phyloP scores from a whole-genome alignment of 2,329 filamentous ascomycete genomes.

The Sphaerulina musiva region DNA sequence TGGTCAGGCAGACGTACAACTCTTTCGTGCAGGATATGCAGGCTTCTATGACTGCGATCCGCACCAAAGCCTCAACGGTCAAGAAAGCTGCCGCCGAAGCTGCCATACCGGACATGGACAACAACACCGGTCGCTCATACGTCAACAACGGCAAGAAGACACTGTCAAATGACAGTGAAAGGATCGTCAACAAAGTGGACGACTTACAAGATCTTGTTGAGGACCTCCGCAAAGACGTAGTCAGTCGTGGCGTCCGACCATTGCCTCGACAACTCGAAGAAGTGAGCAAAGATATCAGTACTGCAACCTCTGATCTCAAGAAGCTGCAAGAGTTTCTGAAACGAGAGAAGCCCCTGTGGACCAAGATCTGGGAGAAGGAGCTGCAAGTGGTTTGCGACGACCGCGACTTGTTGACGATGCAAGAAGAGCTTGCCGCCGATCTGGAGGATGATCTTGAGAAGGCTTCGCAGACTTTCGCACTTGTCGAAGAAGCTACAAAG shows the following conservation, averaged over 20 bases:
- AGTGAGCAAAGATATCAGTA: constrained; percentile 80
- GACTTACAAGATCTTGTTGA: constrained; percentile 96
- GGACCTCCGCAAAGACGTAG: constrained; percentile 94
- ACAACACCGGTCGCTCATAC: constrained; percentile 75
- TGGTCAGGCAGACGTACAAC: constrained; percentile 87
- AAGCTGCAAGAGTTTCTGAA: constrained; percentile 90
- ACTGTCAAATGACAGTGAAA: constrained; percentile 79
- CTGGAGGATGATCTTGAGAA: constrained; percentile 93
- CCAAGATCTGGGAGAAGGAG: constrained; percentile 98
- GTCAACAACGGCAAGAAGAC: constrained; percentile 82
- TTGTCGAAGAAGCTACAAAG: constrained; percentile 97
- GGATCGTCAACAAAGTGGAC: constrained; percentile 84
- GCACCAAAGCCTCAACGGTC: constrained; percentile 72
- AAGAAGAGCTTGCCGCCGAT: constrained; percentile 90
- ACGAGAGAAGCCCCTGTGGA: constrained; percentile 92
- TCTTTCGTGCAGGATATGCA: constrained; percentile 84
- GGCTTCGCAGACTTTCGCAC: constrained; percentile 81
- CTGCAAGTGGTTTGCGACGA: constrained; percentile 93
- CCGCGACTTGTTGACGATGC: constrained; percentile 86
- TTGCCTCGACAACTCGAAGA: constrained; percentile 81
- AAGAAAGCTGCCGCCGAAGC: constrained; percentile 69
- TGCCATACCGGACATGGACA: constrained; percentile 63
- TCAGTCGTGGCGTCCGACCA: constrained; percentile 83
- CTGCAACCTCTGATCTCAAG: constrained; percentile 77
- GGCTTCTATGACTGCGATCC: constrained; percentile 76